Conservation (phyloP, 2,329 filamentous ascomycete genomes). For the Aschersonia sp. region DNA sequence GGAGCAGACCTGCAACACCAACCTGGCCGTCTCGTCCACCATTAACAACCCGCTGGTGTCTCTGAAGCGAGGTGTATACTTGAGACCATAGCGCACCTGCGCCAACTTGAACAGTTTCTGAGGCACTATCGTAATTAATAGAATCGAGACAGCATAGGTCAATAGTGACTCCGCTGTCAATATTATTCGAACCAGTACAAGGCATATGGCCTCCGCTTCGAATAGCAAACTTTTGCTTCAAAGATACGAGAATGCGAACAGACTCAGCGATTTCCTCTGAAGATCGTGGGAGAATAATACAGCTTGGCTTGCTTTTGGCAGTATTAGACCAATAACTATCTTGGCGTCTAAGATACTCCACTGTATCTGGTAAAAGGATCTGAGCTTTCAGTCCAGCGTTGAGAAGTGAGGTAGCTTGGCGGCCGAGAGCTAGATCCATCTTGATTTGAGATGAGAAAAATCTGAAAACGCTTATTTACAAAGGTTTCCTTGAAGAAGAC, state of each 20-base stretch:
- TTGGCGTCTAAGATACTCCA: neutral
- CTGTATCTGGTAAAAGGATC: neutral
- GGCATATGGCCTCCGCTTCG: neutral
- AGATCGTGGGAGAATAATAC: neutral
- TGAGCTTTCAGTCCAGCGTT: neutral
- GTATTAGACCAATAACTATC: neutral
- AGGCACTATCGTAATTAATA: neutral
- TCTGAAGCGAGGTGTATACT: neutral
- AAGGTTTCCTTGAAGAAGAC: too few relatives aligned
- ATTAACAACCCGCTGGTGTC: neutral
- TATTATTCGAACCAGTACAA: neutral
- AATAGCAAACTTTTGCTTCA: neutral
- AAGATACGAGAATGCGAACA: neutral
- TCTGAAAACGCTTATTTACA: too few relatives aligned
- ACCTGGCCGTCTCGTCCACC: conserved; percentile 1
- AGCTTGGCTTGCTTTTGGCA: neutral
- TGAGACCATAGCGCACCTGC: neutral
- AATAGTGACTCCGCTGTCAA: neutral
- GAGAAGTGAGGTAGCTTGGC: too few relatives aligned
- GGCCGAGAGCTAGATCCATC: too few relatives aligned
- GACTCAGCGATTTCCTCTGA: neutral
- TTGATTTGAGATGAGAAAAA: too few relatives aligned
- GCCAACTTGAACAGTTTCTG: neutral
- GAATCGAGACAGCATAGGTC: neutral
- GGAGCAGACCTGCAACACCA: conserved; percentile 1